phyloP scores from a whole-genome alignment of 2,329 filamentous ascomycete genomes.

The Rhynchosporium agropyri region DNA sequence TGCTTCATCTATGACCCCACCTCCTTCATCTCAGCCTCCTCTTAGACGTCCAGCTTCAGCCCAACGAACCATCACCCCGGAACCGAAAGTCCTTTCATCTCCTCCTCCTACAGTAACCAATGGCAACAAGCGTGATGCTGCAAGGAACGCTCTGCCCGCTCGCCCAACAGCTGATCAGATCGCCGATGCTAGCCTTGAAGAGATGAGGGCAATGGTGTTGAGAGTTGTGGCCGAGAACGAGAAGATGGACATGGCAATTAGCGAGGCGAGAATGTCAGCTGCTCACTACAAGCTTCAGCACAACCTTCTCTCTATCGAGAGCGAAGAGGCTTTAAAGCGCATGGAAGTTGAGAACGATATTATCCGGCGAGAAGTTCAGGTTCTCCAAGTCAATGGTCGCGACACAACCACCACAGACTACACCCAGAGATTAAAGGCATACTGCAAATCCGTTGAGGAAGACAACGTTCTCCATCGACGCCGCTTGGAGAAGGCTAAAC shows the following conservation, averaged over 20 bases:
- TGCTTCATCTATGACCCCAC: slow-evolving; percentile 60
- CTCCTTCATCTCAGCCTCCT: slow-evolving; percentile 60
- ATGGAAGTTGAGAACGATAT: slow-evolving; percentile 91
- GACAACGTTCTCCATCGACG: slow-evolving; percentile 66
- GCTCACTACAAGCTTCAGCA: slow-evolving; percentile 92
- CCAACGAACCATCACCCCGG: slow-evolving; percentile 28
- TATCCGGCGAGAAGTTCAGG: slow-evolving; percentile 84
- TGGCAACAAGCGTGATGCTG: slow-evolving; percentile 30
- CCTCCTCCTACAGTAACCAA: slow-evolving; percentile 38
- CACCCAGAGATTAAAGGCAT: slow-evolving; percentile 64
- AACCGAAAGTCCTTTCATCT: slow-evolving; percentile 35
- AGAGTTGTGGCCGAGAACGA: slow-evolving; percentile 58
- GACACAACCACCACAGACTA: slow-evolving; percentile 59
- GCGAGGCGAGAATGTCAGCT: slow-evolving; percentile 76
- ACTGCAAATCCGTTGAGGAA: slow-evolving; percentile 66
- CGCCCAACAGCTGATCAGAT: slow-evolving; percentile 53
- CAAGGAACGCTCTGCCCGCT: slow-evolving; percentile 2
- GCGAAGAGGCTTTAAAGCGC: slow-evolving; percentile 80
- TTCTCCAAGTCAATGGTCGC: slow-evolving; percentile 72
- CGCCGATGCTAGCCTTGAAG: slow-evolving; percentile 54
- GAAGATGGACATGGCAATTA: slow-evolving; percentile 51
- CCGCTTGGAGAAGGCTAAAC: slow-evolving; percentile 73
- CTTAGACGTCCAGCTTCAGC: slow-evolving; percentile 22
- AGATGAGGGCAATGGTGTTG: slow-evolving; percentile 60
- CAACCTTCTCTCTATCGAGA: slow-evolving; percentile 80